phyloP scores from a whole-genome alignment of 148 eudicot species.

The Persicaria maculosa region DNA sequence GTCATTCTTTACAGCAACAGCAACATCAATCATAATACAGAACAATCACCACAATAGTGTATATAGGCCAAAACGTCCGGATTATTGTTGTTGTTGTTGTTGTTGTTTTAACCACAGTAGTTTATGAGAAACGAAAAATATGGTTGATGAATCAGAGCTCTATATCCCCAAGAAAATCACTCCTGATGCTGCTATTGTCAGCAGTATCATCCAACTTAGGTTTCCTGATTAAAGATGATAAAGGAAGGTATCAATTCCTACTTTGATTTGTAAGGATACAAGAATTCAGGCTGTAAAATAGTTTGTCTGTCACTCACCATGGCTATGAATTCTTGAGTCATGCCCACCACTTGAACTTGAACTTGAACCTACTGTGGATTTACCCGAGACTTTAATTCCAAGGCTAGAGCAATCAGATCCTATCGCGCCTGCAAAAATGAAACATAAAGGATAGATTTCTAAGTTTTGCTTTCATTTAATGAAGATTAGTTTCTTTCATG shows the following conservation, averaged over 20 bases:
- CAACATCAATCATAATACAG: no score
- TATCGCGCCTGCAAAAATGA: conserved; percentile 43
- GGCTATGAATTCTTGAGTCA: conserved; percentile 13
- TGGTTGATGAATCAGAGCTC: background rate
- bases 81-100: background rate
- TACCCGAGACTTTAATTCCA: conserved; percentile 27
- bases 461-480: background rate
- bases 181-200: conserved; percentile 15
- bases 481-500: background rate
- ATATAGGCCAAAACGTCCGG: background rate
- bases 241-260: background rate
- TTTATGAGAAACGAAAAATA: background rate
- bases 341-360: conserved; percentile 29
- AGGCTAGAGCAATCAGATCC: conserved; percentile 57
- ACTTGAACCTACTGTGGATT: background rate
- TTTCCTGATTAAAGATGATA: conserved; percentile 24
- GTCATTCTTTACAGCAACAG: no score
- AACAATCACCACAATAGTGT: no score
- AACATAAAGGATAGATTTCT: background rate
- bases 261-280: background rate
- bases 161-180: background rate
- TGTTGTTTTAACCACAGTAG: background rate
- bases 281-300: background rate
- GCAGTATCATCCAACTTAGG: conserved; percentile 29
- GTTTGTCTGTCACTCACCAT: conserved; percentile 5